A percentile compares a stretch with the other conserved stretches of the same genome.
These are phyloP conservation scores for Vigna radiata DNA, from an alignment of 306 rosid species.

Conservation along the genomic window DNA sequence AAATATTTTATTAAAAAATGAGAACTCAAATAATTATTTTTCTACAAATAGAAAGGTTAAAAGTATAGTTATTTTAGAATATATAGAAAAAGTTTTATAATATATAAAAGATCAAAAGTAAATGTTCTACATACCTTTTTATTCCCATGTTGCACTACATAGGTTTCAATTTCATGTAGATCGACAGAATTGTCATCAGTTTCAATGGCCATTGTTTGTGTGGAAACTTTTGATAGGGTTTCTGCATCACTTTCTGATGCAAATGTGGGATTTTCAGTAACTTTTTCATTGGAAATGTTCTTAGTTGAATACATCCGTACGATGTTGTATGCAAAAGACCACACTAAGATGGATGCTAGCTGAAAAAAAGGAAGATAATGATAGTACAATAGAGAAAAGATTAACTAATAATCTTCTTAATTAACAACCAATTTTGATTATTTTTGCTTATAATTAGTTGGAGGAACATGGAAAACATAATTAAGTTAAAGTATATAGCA, in stretches of 20 bases:
- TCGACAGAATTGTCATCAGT: conserved; percentile 17
- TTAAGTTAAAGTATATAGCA: too few species aligned
- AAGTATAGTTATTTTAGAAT: too few species aligned
- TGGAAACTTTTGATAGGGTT: conserved; percentile 5
- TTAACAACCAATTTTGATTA: too few species aligned
- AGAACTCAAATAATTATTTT: too few species aligned
- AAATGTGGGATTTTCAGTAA: background rate
- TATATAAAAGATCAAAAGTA: background rate
- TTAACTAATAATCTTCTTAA: too few species aligned
- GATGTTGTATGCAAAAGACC: conserved; percentile 52
- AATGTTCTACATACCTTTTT: conserved; percentile 32
- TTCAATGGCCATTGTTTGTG: background rate
- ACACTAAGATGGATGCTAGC: conserved; percentile 45
- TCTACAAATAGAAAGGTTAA: too few species aligned
- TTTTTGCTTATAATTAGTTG: too few species aligned
- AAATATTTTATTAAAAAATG: too few species aligned
- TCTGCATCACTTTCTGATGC: conserved; percentile 30
- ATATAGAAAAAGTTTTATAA: too few species aligned
- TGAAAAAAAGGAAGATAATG: background rate
- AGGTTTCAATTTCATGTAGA: conserved; percentile 44
- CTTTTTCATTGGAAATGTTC: conserved; percentile 32
- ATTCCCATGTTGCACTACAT: background rate
- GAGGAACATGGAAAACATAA: too few species aligned
- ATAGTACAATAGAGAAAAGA: too few species aligned
- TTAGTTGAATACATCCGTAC: conserved; percentile 39